Evolutionary conservation across 306 rosid species (phyloP), one percentile per base, ranked within the genome.

Genomic region (Herpetospermum pedunculosum): DNA sequence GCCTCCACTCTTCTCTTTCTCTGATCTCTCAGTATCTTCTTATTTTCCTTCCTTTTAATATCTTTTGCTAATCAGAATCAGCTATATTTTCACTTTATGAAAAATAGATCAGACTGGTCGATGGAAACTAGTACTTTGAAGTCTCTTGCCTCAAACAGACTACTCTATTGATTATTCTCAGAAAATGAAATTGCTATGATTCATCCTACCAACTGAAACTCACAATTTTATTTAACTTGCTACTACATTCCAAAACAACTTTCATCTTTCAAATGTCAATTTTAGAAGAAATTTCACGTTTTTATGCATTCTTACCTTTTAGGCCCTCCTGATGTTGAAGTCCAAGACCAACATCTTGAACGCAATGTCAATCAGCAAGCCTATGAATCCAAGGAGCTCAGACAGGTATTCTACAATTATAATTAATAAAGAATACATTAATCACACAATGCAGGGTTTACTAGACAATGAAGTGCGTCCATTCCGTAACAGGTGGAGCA

Each of bases 401-500:
- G 79, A 82, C 80, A 80, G 88, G 96, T 92, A 78, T 32, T 65
- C 72, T 53, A 46, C 13, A 65, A 55, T 48, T 48, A 60, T 49
- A 49, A 49, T 65, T 21, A 8, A 34, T 49, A 32, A 28, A 63
- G 28, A 29, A 0, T 12, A 26, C 2, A 7, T 58, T 29, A 69
- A 26, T 43, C 19, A 43, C 12, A 52, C 2, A 47, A 48, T 52
- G 12, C 14, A 35, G 58, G 78, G 52, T 65, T 76, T 47, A 76
- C 48, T 47, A 78, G 75, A 60, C 48, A 54, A 46, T 73, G 53
- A 74, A 64, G 6, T 79, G 52, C 77, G 83, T 85, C 72, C n/a
- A 38, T 79, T 81, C 67, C 91, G 83, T 88, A 80, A 60, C 79
- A 46, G 59, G 60, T 41, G 81, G 68, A 75, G 84, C 82, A 37